Base-by-base conservation (phyloP, 148 eudicot genomes). In the Diospyros kaki region DNA sequence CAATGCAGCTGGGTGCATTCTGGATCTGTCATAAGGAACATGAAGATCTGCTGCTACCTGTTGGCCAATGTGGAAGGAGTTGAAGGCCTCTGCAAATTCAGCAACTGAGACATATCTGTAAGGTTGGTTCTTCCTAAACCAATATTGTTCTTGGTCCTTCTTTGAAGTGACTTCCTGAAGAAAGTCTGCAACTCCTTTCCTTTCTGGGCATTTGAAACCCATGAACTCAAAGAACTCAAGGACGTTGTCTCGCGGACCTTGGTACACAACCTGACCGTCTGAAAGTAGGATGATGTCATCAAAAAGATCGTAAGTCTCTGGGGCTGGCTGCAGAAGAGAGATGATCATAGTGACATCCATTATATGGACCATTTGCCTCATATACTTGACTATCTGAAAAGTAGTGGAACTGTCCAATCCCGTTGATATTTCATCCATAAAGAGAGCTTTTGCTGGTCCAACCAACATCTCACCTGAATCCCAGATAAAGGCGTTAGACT, bases 351-450 rank as follows among this genome's bases (percentile, higher is more conserved):
- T 90, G 11, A 87, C 80, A 67, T 90, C 90, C 86, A 87, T 78
- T 9, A 87, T 81, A 65, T 90, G 94, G 64, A 88, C 94, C 87
- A 92, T 84, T 77, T 92, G 89, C 72, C 86, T 88, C 82, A 90
- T 76, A 66, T 80, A 84, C 74, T 90, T 87, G 83, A 89, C 79
- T 63, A 90, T 92, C 66, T 84, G 88, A 73, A 80, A 92, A 39
- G 97, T 90, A 42, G 97, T 92, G 40, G 97, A 92, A 68, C 91
- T 88, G 62, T 92, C 97, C 72, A 92, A 81, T 2, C 97, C 97
- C 17, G 90, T 88, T 11, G 97, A 92, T 70, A 92, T 90, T 71
- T 89, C 94, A 66, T 92, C 97, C 97, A 92, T 92, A 46, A 84
- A 73, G 13, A 90, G 60, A 17, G 79, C 92, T 76, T 81, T 90